Evolutionary conservation across 352 stramenopile genomes (phyloP).

Genomic region (Phytopythium cucurbitacearum): DNA sequence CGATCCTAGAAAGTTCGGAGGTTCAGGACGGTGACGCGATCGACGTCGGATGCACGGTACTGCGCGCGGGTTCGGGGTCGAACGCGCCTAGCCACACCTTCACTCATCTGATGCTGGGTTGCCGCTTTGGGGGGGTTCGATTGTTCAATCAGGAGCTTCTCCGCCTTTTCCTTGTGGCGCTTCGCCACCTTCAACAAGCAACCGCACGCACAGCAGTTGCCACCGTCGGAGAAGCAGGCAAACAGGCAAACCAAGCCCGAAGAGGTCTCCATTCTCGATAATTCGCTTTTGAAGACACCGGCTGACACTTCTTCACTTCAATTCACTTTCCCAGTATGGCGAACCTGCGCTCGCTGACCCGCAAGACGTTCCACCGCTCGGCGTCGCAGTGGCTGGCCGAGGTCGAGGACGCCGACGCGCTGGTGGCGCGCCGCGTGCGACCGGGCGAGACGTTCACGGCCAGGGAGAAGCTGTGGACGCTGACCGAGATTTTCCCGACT

Average conservation of each 20-base stretch:
- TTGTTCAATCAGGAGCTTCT: constrained; percentile 14
- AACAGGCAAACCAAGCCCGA: not conserved
- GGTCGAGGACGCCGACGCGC: constrained; percentile 19
- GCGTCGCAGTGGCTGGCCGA: constrained; percentile 30
- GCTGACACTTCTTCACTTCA: not conserved
- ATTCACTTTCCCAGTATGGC: not conserved
- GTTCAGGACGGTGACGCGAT: constrained; percentile 9
- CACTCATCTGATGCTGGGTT: not conserved
- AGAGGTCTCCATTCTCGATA: not conserved
- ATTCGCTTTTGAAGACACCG: not conserved
- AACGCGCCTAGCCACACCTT: too few species aligned
- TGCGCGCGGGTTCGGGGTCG: not conserved
- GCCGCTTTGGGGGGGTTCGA: not conserved
- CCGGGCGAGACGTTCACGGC: constrained; percentile 33
- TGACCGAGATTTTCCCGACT: constrained; percentile 58
- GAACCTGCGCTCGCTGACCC: not conserved
- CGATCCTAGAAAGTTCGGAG: not conserved
- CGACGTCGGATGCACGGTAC: constrained; percentile 9
- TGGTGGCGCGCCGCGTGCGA: constrained; percentile 18
- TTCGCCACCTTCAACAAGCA: constrained; percentile 5
- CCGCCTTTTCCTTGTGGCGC: constrained; percentile 29
- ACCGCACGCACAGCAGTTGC: not conserved
- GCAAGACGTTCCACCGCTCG: constrained; percentile 2
- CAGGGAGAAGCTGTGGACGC: constrained; percentile 33
- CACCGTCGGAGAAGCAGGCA: too few species aligned